These are phyloP conservation scores for Starmera pachycereana DNA, from an alignment of 805 yeast genomes.

Conservation along the genomic window DNA sequence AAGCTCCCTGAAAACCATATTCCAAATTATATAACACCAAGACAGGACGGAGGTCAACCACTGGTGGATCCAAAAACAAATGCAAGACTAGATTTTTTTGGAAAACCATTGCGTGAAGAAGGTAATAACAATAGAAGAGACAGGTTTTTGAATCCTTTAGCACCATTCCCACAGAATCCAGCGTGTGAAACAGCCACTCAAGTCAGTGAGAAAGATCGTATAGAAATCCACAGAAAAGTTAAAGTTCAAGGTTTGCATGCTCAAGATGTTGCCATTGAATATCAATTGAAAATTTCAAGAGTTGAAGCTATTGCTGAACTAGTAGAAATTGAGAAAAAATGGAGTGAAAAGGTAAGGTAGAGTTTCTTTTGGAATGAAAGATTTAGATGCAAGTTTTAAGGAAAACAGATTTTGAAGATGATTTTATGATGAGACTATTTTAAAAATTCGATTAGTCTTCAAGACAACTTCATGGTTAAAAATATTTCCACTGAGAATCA, in stretches of 20 bases:
- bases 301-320: slow-evolving; percentile 80
- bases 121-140: slow-evolving; percentile 2
- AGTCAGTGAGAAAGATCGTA: slow-evolving; percentile 49
- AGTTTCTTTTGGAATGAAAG: too few relatives aligned
- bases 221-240: slow-evolving; percentile 47
- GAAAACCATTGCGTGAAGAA: slow-evolving; percentile 5
- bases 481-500: slow-evolving; percentile 18
- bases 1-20: slow-evolving; percentile 55
- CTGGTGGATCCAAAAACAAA: slow-evolving; percentile 24
- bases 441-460: slow-evolving; percentile 64
- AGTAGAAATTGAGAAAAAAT: slow-evolving; percentile 50
- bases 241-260: slow-evolving; percentile 41
- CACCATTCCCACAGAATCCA: slow-evolving; percentile 76
- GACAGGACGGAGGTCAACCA: slow-evolving; percentile 31
- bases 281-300: slow-evolving; percentile 75
- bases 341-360: slow-evolving; percentile 52
- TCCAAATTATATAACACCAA: slow-evolving; percentile 64
- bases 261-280: slow-evolving; percentile 68
- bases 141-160: slow-evolving; percentile 23
- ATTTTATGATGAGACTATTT: slow-evolving; percentile 34
- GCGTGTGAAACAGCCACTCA: slow-evolving; percentile 58
- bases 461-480: slow-evolving; percentile 55
- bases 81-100: slow-evolving; percentile 17
- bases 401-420: not conserved
- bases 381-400: too few relatives aligned